Evolutionary conservation across 129 eudicot genomes (phyloP).

Genomic region (Calendula officinalis): DNA sequence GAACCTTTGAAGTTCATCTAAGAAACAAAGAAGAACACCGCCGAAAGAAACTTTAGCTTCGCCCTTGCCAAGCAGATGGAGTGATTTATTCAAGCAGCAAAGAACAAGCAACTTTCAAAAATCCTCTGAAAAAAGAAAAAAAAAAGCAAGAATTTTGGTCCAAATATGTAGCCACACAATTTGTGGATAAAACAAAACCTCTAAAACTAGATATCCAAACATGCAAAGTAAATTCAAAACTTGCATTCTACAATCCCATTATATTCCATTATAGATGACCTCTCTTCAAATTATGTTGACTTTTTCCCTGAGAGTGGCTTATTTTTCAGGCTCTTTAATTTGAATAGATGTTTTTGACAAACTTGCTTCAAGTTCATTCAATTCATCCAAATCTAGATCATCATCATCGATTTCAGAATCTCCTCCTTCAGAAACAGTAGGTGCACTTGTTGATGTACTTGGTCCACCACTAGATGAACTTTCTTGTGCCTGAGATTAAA

Average conservation of each 20-base stretch:
- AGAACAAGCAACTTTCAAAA: neutral
- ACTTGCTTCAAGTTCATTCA: conserved; percentile 71
- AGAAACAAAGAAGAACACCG: too few relatives aligned
- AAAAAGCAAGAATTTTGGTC: conserved; percentile 5
- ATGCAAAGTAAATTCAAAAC: conserved; percentile 29
- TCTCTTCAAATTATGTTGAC: conserved; percentile 9
- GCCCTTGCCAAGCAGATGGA: neutral
- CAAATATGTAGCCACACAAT: conserved; percentile 13
- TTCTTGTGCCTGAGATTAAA: conserved; percentile 40
- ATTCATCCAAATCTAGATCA: conserved; percentile 67
- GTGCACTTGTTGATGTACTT: conserved; percentile 42
- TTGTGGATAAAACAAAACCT: conserved; percentile 17
- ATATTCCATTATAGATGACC: conserved; percentile 1
- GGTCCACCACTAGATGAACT: conserved; percentile 44
- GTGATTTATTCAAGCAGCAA: neutral
- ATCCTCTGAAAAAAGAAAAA: neutral
- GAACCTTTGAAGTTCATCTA: too few relatives aligned
- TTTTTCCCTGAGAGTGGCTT: neutral
- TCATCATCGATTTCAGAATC: conserved; percentile 30
- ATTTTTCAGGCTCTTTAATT: conserved; percentile 45
- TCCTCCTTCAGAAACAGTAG: conserved; percentile 29
- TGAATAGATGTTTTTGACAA: conserved; percentile 53
- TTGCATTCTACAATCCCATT: conserved; percentile 23
- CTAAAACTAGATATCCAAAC: conserved; percentile 18
- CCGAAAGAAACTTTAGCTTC: too few relatives aligned